Evolutionary conservation across 192 early-diverging fungal species (phyloP), one percentile per base, ranked within the genome.

Genomic region (Coemansia erecta): DNA sequence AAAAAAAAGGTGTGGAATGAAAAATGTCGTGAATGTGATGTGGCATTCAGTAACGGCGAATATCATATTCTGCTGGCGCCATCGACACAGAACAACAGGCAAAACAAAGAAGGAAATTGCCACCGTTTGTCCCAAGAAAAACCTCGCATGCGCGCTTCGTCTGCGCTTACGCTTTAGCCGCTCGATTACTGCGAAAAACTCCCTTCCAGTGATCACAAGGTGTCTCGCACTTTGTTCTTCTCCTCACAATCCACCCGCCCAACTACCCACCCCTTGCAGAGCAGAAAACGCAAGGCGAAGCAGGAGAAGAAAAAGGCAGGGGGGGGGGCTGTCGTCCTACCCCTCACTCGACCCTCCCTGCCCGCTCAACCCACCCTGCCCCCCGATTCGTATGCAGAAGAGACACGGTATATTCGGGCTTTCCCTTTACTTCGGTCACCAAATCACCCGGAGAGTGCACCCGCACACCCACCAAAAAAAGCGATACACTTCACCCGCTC

Each of bases 381-480:
- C 33, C 22, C 21, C 24, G 21, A 24, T 49, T 17, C 18, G 8
- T 31, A 24, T 53, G 51, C 51, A 53, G 51, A n/a, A 31, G 51
- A 53, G 17, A 31, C 23, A 53, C 31, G 51, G 33, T 28, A 53
- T 53, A 18, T 31, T 73, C 70, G 70, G 70, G 56, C 71, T 63
- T 64, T 64, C 61, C 53, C 47, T 63, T 53, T 58, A 28, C 59
- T 66, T 70, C 63, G 73, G 73, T 69, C 51, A 70, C 73, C 60
- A 77, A 77, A 77, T 77, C 74, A 77, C 68, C 74, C 74, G 72
- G 68, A 45, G 39, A 42, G 53, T 51, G 19, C 35, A 39, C 28
- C 18, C 21, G 28, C 31, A 23, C 44, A 51, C 21, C 33, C 26
- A 37, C 3, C 28, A 2, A 53, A 42, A 41, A 54, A 31, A 19